Conservation (phyloP, 192 early-diverging fungal species). For the Jimgerdemannia flammicorona region DNA sequence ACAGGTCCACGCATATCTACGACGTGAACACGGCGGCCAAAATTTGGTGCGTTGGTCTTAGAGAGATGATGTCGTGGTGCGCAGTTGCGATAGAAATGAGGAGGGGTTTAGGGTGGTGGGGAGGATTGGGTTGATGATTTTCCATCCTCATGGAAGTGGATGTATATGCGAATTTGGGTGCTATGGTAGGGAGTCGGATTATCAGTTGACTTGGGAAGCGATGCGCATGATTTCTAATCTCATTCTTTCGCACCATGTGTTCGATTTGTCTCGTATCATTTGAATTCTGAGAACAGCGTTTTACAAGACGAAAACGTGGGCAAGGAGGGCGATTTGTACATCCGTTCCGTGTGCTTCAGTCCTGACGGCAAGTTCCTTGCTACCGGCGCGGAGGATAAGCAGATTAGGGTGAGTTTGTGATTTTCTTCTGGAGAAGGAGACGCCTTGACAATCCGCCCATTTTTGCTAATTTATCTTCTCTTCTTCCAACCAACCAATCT, state of each 20-base stretch:
- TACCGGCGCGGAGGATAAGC: constrained; percentile 94
- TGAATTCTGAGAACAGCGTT: constrained; percentile 42
- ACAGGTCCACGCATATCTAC: constrained; percentile 84
- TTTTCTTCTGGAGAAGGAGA: not conserved
- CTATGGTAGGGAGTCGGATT: too few relatives aligned
- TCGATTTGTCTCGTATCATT: too few relatives aligned
- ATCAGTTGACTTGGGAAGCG: too few relatives aligned
- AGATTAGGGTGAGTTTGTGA: constrained; percentile 66
- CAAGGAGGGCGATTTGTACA: constrained; percentile 86
- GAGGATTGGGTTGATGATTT: constrained; percentile 12
- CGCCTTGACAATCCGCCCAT: too few relatives aligned
- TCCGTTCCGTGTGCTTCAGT: constrained; percentile 94
- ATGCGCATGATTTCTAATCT: not conserved
- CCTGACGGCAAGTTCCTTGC: constrained; percentile 88
- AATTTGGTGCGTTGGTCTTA: constrained; percentile 48
- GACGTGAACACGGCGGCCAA: constrained; percentile 75
- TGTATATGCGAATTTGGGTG: not conserved
- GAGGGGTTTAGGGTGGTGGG: not conserved
- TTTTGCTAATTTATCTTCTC: too few relatives aligned
- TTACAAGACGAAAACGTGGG: constrained; percentile 74
- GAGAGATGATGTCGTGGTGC: too few relatives aligned
- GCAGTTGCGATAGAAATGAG: too few relatives aligned
- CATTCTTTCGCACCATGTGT: not conserved
- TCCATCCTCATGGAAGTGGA: constrained; percentile 10
- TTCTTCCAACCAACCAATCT: too few relatives aligned